A percentile compares a stretch with the other conserved stretches of the same genome.
These are phyloP conservation scores for Priceomyces fermenticarens DNA, from an alignment of 805 yeast genomes.

Conservation along the genomic window DNA sequence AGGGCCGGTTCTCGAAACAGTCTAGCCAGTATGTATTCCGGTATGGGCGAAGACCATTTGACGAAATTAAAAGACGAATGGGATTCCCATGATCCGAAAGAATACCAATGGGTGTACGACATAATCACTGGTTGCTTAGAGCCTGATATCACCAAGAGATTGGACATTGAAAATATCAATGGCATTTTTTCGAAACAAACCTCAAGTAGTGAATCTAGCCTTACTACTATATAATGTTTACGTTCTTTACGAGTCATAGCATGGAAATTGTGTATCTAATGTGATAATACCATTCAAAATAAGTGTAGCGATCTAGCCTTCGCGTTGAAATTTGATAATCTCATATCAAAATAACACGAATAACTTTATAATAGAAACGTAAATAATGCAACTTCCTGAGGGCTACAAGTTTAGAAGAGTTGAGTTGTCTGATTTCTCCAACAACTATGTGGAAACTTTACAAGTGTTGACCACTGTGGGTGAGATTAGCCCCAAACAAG, in stretches of 20 bases:
- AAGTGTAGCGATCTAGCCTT: no score
- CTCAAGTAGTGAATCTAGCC: not conserved
- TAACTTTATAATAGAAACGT: not conserved
- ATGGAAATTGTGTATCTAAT: not conserved
- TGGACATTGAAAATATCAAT: slow-evolving; percentile 43
- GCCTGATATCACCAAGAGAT: slow-evolving; percentile 48
- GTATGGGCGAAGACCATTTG: slow-evolving; percentile 10
- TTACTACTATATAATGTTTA: not conserved
- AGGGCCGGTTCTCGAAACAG: not conserved
- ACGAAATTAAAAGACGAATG: slow-evolving; percentile 14
- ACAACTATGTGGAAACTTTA: slow-evolving; percentile 63
- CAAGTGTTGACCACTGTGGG: slow-evolving; percentile 83
- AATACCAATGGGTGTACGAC: slow-evolving; percentile 26
- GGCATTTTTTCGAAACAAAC: slow-evolving; percentile 1
- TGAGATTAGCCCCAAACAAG: slow-evolving; percentile 49
- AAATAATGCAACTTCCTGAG: slow-evolving; percentile 43
- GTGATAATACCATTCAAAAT: not conserved
- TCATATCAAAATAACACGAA: no score
- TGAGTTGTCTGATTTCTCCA: slow-evolving; percentile 51
- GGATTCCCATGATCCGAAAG: slow-evolving; percentile 15
- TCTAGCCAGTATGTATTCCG: not conserved
- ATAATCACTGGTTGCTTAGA: slow-evolving; percentile 55
- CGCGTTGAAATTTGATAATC: no score
- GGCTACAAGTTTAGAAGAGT: slow-evolving; percentile 68
- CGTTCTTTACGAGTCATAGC: not conserved